Evolutionary conservation across 176 grass and related monocot genomes (phyloP), one percentile per base, ranked within the genome.

Genomic region (Lolium perenne): DNA sequence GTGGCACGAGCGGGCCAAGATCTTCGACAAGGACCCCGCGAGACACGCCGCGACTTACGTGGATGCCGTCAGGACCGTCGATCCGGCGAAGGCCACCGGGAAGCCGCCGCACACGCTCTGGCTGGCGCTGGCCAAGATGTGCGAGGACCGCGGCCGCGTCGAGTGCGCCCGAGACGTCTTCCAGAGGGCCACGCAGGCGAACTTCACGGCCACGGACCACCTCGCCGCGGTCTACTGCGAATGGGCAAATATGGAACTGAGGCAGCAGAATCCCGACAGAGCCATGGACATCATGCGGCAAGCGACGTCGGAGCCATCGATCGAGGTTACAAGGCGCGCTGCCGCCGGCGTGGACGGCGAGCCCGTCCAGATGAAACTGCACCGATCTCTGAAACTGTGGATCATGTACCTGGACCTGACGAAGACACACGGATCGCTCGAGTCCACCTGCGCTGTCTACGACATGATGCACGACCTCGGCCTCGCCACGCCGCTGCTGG

Each of bases 81-180:
- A 96, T 45, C 91, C 89, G 8, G 78, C 74, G 72, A 91, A 91
- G n/a, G 91, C 91, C 4, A 85, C 92, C 3, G 91, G 91, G 18
- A 93, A 93, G 74, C 91, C 85, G 25, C 87, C 91, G 25, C 94
- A 93, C 80, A 96, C 91, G 29, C 84, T 96, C 32, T 93, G 94
- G 91, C 47, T 96, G 55, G 84, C 91, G 16, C 88, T 96, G 59
- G 87, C 91, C 23, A 89, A 56, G 66, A 79, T 96, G 88, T 92
- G 85, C 66, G 92, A 97, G 80, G 86, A 68, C 18, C 90, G 91
- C 54, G 84, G 91, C 45, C 51, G 61, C 2, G 50, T 92, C 13
- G 65, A 86, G 54, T 94, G 90, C 88, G 92, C 92, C 2, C 86
- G 85, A 18, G 92, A 92, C 70, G 86, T 97, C 4, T 87, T 89